Conservation (phyloP, 768 basidiomycete genomes). For the Naganishia vaughanmartiniae region DNA sequence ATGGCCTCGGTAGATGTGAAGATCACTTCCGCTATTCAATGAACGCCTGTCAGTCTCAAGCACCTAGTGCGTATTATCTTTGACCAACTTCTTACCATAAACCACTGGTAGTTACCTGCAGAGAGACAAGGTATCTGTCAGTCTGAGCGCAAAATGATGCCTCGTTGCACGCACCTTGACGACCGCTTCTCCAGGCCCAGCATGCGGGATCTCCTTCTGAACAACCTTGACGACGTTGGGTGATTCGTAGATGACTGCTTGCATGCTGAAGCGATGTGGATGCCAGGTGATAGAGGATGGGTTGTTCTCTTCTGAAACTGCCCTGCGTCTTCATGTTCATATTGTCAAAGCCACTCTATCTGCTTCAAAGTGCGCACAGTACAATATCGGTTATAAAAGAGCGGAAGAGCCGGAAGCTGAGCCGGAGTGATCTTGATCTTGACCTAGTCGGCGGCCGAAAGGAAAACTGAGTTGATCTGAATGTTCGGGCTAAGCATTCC, state of each 20-base stretch:
- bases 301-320: no score
- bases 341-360: no score
- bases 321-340: no score
- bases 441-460: no score
- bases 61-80: background rate
- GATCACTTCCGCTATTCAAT: slow-evolving; percentile 27
- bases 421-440: no score
- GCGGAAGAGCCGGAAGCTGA: background rate
- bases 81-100: slow-evolving; percentile 24
- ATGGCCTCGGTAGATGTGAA: slow-evolving; percentile 28
- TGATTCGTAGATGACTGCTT: slow-evolving; percentile 28
- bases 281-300: background rate
- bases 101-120: slow-evolving; percentile 28
- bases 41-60: background rate
- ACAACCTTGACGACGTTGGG: slow-evolving; percentile 28
- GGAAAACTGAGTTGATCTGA: no score
- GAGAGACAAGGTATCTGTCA: background rate
- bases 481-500: no score
- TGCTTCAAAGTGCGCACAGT: no score
- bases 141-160: no score
- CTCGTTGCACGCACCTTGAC: slow-evolving; percentile 23
- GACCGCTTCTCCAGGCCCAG: slow-evolving; percentile 29
- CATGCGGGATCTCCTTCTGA: slow-evolving; percentile 26
- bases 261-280: slow-evolving; percentile 15
- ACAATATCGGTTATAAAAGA: background rate